Conservation (phyloP, 2,329 filamentous ascomycete genomes). For the Penicillium carneum region DNA sequence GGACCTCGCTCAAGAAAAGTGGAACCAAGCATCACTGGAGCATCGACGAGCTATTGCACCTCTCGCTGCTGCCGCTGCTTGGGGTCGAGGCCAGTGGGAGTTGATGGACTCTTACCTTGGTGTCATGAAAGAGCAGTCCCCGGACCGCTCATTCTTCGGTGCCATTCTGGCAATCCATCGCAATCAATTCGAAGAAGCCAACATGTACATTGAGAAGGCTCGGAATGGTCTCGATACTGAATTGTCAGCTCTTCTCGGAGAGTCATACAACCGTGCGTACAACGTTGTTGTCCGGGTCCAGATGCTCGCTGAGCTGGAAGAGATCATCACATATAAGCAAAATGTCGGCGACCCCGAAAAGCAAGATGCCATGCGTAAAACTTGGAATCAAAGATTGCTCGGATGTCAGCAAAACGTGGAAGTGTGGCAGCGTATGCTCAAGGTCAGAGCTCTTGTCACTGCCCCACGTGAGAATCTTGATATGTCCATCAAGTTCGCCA, state of each 20-base stretch:
- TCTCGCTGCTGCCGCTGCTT: constrained; percentile 91
- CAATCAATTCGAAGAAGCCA: constrained; percentile 91
- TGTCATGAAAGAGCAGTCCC: constrained; percentile 91
- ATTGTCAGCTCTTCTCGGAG: constrained; percentile 91
- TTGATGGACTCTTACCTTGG: constrained; percentile 96
- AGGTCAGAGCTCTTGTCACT: constrained; percentile 89
- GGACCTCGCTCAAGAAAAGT: constrained; percentile 86
- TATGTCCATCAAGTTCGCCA: constrained; percentile 99
- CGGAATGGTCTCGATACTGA: constrained; percentile 94
- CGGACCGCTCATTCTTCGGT: constrained; percentile 95
- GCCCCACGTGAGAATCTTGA: constrained; percentile 91
- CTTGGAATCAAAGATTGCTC: constrained; percentile 93
- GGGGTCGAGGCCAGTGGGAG: constrained; percentile 96
- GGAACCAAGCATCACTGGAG: constrained; percentile 86
- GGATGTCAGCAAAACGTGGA: constrained; percentile 97
- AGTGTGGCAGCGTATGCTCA: constrained; percentile 97
- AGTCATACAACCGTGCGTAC: constrained; percentile 97
- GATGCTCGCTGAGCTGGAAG: constrained; percentile 97
- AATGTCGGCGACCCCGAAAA: constrained; percentile 79
- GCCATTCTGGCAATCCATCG: constrained; percentile 93
- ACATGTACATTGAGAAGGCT: constrained; percentile 87
- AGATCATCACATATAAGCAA: constrained; percentile 98
- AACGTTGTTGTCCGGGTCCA: constrained; percentile 97
- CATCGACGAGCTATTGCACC: constrained; percentile 90
- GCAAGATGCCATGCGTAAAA: constrained; percentile 86